Base-by-base conservation (phyloP, 805 yeast species). In the Candida bentonensis region DNA sequence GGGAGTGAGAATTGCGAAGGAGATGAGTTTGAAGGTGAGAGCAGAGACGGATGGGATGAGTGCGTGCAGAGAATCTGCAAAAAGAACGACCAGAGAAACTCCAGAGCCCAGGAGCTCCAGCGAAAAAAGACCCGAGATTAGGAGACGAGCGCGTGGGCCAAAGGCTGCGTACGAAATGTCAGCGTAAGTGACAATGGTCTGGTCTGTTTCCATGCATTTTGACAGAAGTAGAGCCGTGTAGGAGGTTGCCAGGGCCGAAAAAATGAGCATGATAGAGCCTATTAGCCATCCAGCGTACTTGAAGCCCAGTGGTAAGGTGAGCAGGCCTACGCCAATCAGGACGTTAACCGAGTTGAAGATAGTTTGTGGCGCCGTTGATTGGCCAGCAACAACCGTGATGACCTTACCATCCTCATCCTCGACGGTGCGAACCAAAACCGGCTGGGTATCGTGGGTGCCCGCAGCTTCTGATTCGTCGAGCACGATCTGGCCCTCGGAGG, bases 101-200 rank as follows among this genome's bases (percentile, higher is more conserved):
- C 94, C 88, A 39, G 82, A 79, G 2, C 89, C 95, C 46, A 82
- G 52, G 39, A 87, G 67, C 54, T 87, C 96, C 36, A 83, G 52
- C 0, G 89, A 79, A 56, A 87, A 86, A 13, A 86, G 56, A 13
- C 78, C 51, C 2, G 94, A 82, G 25, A 87, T 82, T 27, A 81
- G 59, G 2, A 83, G 67, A 53, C 94, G 73, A 2, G 92, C 94
- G 25, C 67, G 67, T 2, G 81, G 66, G 1, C 95, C 95, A 56
- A 80, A 85, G 0, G 88, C 82, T n/a, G 85, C 83, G 53, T 75
- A 79, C 2, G 94, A 94, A 42, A 87, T 68, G 63, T 87, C 96
- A 0, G 95, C 94, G 59, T 86, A 87, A 0, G 95, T 82, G 69
- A 81, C 78, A 44, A 86, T 63, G 0, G 92, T 79, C 15, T 74